Conservation (phyloP, 2,329 filamentous ascomycete genomes). For the Ascochyta rabiei region DNA sequence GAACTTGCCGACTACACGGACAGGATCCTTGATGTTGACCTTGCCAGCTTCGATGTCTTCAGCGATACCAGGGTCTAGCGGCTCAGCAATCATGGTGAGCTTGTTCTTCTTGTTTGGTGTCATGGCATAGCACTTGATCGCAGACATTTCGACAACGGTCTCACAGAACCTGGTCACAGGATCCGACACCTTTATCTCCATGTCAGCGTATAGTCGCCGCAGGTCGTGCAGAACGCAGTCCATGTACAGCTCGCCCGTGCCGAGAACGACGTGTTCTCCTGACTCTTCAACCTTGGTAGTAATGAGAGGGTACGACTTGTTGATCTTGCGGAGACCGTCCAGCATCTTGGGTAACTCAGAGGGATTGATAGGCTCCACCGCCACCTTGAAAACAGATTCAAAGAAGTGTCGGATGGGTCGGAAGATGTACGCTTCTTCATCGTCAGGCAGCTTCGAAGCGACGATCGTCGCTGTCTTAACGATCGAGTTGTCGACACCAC, state of each 20-base stretch:
- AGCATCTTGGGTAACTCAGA: slow-evolving; percentile 99
- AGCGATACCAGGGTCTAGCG: slow-evolving; percentile 91
- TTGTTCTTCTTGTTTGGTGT: slow-evolving; percentile 99
- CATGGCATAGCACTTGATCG: slow-evolving; percentile 96
- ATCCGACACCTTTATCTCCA: slow-evolving; percentile 99
- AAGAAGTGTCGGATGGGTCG: slow-evolving; percentile 92
- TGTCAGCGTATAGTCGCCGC: slow-evolving; percentile 91
- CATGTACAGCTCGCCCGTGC: slow-evolving; percentile 99
- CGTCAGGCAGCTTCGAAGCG: slow-evolving; percentile 76
- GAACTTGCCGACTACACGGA: slow-evolving; percentile 91
- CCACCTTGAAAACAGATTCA: slow-evolving; percentile 96
- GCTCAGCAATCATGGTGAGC: slow-evolving; percentile 97
- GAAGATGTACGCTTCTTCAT: slow-evolving; percentile 96
- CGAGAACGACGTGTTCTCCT: slow-evolving; percentile 92
- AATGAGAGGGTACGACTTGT: slow-evolving; percentile 96
- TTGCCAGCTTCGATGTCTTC: slow-evolving; percentile 90
- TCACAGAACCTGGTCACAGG: slow-evolving; percentile 97
- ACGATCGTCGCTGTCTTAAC: slow-evolving; percentile 96
- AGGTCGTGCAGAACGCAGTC: slow-evolving; percentile 97
- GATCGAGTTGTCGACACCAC: slow-evolving; percentile 95
- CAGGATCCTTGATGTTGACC: slow-evolving; percentile 90
- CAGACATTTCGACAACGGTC: slow-evolving; percentile 95
- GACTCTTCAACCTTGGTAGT: slow-evolving; percentile 98
- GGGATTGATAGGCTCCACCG: slow-evolving; percentile 96
- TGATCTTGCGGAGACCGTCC: slow-evolving; percentile 92